These are phyloP conservation scores for Metschnikowia amazonensis DNA, from an alignment of 805 yeast genomes.

Conservation along the genomic window DNA sequence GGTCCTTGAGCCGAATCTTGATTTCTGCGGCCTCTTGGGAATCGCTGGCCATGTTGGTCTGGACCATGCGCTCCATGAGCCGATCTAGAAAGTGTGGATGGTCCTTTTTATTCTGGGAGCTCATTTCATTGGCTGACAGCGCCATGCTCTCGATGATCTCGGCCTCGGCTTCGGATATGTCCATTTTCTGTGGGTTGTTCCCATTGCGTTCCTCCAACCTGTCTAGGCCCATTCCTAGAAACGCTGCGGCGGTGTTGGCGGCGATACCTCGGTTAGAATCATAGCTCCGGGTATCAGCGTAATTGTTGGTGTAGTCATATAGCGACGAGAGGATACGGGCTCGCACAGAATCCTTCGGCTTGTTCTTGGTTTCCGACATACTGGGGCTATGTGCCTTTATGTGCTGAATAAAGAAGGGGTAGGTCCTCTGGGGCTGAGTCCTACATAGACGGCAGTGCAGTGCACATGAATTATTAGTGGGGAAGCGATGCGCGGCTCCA, in stretches of 20 bases:
- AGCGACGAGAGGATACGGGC: conserved; percentile 16
- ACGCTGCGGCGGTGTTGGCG: conserved; percentile 36
- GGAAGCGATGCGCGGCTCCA: conserved; percentile 5
- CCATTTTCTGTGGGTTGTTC: conserved; percentile 1
- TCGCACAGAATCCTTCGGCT: conserved; percentile 6
- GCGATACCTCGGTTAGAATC: conserved; percentile 32
- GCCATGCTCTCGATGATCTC: conserved; percentile 27
- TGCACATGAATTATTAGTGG: conserved; percentile 6
- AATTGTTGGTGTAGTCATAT: conserved; percentile 24
- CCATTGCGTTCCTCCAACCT: conserved; percentile 7
- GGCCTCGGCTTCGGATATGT: conserved; percentile 28
- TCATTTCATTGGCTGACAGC: conserved; percentile 27
- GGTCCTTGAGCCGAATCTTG: conserved; percentile 41
- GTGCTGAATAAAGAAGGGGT: not conserved
- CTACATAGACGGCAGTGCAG: not conserved
- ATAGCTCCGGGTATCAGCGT: conserved; percentile 23
- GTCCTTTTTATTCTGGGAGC: conserved; percentile 8
- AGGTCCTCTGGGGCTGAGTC: not conserved
- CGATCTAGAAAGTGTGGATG: conserved; percentile 54
- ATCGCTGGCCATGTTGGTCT: conserved; percentile 47
- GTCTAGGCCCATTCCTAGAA: conserved; percentile 32
- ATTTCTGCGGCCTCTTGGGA: conserved; percentile 46
- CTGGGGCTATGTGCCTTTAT: not conserved
- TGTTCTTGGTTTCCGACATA: conserved; percentile 9
- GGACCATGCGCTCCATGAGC: conserved; percentile 50